Evolutionary conservation across 192 early-diverging fungal genomes (phyloP), one percentile per base, ranked within the genome.

Genomic region (Backusella macrospora): DNA sequence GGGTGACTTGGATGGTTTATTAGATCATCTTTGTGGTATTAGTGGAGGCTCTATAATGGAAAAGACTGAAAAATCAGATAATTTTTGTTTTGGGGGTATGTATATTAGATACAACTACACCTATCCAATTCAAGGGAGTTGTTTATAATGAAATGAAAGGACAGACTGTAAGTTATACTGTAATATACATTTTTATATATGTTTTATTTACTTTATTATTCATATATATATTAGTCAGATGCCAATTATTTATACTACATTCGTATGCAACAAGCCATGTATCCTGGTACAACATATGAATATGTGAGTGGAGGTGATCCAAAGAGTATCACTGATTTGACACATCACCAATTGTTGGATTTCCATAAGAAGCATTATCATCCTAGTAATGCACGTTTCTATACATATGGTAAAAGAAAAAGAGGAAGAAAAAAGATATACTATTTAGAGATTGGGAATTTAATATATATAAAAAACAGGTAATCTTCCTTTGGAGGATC

Each of bases 91-190:
- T 0, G n/a, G 0, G n/a, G 0, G 47, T 13, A 3, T 49, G 47
- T n/a, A 34, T 34, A 34, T 34, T 76, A 86, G 90, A 94, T 80
- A 73, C 83, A 7, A 46, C 78, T 5, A 84, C 91, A 5, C 92
- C 92, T 21, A 84, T 94, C 43, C 83, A 92, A 45, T 92, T 99
- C 79, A 98, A 98, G 75, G 97, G 97, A 63, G 92, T 99, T 29
- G 97, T 99, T 23, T 99, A 96, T 76, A 99, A 99, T 78, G 97
- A 99, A 74, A 99, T 99, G 97, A 99, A 99, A 83, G 97, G 97
- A 13, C 82, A 83, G 62, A 85, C 83, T 74, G 86, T 63, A 88
- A 82, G 29, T 26, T n/a, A 2, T 9, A n/a, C n/a, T n/a, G 9
- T 18, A 47, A 18, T n/a, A 44, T 52, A 47, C 23, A n/a, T 16